Evolutionary conservation across 1,284 basidiomycete genomes (phyloP).

Genomic region (Ustilago sp.): DNA sequence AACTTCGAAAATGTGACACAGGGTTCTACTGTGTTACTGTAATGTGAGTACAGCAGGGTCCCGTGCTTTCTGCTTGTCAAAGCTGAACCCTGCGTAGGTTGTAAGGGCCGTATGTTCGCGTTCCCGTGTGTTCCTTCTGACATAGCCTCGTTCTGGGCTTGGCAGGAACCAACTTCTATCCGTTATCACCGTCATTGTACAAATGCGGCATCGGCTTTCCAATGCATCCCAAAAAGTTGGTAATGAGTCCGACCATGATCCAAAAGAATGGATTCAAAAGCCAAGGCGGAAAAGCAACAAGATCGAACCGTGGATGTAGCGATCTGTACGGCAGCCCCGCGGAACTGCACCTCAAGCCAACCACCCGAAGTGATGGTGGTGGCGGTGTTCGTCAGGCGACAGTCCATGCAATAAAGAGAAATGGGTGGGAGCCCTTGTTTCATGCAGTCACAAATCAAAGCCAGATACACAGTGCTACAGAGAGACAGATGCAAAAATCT

Average conservation of each 20-base stretch:
- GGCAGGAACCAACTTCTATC: neutral
- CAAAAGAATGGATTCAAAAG: neutral
- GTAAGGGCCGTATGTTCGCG: neutral
- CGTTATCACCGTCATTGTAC: too few relatives aligned
- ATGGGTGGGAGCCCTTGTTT: neutral
- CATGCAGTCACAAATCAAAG: neutral
- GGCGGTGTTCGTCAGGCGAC: neutral
- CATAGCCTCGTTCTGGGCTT: neutral
- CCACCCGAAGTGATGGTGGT: neutral
- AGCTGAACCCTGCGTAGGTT: neutral
- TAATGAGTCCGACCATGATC: neutral
- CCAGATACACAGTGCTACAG: neutral
- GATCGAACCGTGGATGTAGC: neutral
- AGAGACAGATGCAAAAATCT: neutral
- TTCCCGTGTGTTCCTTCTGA: neutral
- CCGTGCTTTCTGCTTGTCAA: slow-evolving; percentile 2
- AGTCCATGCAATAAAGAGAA: neutral
- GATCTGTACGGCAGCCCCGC: neutral
- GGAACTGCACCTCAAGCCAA: neutral
- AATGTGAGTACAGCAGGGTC: neutral
- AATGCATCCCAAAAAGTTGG: neutral
- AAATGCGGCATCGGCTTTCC: neutral
- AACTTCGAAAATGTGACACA: neutral
- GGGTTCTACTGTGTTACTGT: neutral
- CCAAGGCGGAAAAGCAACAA: neutral